Conservation (phyloP, 192 early-diverging fungal genomes). For the Linnemannia exigua region DNA sequence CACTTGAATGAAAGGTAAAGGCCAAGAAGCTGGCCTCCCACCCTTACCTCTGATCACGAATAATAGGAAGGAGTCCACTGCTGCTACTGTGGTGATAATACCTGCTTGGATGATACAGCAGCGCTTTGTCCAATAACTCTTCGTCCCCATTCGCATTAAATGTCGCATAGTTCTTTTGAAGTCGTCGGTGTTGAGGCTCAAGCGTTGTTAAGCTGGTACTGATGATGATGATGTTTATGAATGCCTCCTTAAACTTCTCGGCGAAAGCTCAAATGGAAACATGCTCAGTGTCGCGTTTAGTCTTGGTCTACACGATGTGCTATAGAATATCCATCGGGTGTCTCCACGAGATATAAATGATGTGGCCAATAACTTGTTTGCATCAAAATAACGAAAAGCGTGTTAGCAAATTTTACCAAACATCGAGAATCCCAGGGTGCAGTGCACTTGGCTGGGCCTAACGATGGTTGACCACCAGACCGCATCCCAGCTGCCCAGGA, state of each 20-base stretch:
- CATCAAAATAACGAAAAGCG: slow-evolving; percentile 2
- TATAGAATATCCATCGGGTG: no score
- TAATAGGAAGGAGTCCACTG: no score
- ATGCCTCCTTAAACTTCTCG: slow-evolving; percentile 20
- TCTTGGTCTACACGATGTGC: slow-evolving; percentile 13
- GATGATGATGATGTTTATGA: slow-evolving; percentile 8
- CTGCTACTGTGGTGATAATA: slow-evolving; percentile 13
- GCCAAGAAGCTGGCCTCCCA: no score
- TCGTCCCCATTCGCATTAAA: slow-evolving; percentile 17
- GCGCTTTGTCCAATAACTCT: slow-evolving; percentile 23
- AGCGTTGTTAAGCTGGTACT: slow-evolving; percentile 2
- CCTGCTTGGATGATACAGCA: neutral
- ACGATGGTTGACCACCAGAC: slow-evolving; percentile 23
- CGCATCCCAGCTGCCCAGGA: slow-evolving; percentile 25
- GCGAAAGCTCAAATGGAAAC: slow-evolving; percentile 22
- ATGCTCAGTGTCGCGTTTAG: slow-evolving; percentile 5
- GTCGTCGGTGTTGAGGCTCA: slow-evolving; percentile 8
- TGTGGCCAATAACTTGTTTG: neutral
- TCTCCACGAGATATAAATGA: no score
- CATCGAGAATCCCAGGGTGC: slow-evolving; percentile 21
- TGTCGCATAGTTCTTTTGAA: neutral
- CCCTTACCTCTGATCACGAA: no score
- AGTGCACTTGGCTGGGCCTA: slow-evolving; percentile 21
- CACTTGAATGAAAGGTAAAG: no score
- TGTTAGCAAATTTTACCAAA: no score